phyloP scores from a whole-genome alignment of 2,329 filamentous ascomycete genomes.

The Nakataea oryzae region DNA sequence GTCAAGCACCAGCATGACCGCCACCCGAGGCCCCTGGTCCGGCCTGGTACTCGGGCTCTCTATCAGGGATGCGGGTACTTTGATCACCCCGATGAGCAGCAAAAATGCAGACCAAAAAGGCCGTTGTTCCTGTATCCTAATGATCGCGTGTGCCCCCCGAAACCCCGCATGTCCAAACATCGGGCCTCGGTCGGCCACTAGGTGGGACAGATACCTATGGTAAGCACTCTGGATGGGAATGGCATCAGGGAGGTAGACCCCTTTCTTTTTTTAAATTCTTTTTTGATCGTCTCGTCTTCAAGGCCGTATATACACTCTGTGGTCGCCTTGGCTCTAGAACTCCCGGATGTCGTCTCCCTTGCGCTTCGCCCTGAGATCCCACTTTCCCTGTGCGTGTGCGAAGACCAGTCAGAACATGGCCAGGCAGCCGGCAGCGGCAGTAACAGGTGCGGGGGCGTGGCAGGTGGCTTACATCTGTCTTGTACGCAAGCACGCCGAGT shows the following conservation, averaged over 20 bases:
- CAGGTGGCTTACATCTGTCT: conserved; percentile 65
- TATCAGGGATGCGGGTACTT: too few relatives aligned
- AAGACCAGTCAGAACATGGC: background rate
- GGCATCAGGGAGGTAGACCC: background rate
- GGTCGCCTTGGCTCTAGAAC: conserved; percentile 40
- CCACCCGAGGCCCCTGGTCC: too few relatives aligned
- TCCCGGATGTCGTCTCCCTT: conserved; percentile 77
- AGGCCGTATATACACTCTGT: background rate
- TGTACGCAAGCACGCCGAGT: conserved; percentile 63
- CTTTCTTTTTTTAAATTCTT: too few relatives aligned
- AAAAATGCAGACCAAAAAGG: too few relatives aligned
- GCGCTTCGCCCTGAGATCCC: conserved; percentile 75
- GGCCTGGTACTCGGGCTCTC: too few relatives aligned
- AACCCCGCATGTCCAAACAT: too few relatives aligned
- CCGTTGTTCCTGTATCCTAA: too few relatives aligned
- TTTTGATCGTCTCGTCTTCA: background rate
- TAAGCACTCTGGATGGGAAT: background rate
- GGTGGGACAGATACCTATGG: background rate
- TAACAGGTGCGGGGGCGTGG: background rate
- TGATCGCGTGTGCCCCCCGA: too few relatives aligned
- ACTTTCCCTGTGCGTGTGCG: conserved; percentile 61
- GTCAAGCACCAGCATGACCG: too few relatives aligned
- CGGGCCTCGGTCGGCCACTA: too few relatives aligned
- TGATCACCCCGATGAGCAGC: too few relatives aligned
- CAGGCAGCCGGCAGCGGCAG: background rate